Evolutionary conservation across 352 stramenopile genomes (phyloP), one percentile per base, ranked within the genome.

Genomic region (Hyphochytrium catenoides): DNA sequence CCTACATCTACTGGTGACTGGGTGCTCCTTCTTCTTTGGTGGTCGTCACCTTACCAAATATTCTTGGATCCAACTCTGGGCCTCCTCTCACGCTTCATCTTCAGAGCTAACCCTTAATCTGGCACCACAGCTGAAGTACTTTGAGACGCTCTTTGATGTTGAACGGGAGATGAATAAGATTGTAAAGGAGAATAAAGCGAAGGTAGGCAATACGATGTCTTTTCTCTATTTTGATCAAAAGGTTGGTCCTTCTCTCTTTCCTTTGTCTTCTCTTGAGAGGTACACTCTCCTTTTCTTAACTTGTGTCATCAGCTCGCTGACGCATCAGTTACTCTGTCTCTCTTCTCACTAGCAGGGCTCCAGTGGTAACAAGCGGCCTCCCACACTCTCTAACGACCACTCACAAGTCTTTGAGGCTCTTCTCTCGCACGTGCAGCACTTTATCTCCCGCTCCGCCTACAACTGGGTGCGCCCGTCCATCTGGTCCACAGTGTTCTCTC

Each of bases 61-160:
- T n/a, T n/a, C n/a, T n/a, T n/a, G n/a, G n/a, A n/a, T n/a, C n/a
- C n/a, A n/a, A n/a, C n/a, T n/a, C n/a, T n/a, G n/a, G n/a, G n/a
- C n/a, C n/a, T n/a, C n/a, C n/a, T n/a, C n/a, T n/a, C n/a, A n/a
- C n/a, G n/a, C n/a, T n/a, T n/a, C n/a, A n/a, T n/a, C n/a, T n/a
- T n/a, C n/a, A n/a, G n/a, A n/a, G n/a, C n/a, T n/a, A n/a, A n/a
- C n/a, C n/a, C n/a, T n/a, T n/a, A n/a, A n/a, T n/a, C n/a, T n/a
- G n/a, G n/a, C n/a, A n/a, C n/a, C 74, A 14, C 89, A 97, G 51
- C 68, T 97, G 29, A 95, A 96, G 54, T 96, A 91, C 47, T 84
- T 94, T 38, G 79, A 93, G 50, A 77, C 76, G 17, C 63, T 98
- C 6, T 95, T 96, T 39, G 79, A 96, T 52, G 44, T 90, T 8